Base-by-base conservation (phyloP, 2,329 filamentous ascomycete genomes). In the Aspergillus eucalypticola region DNA sequence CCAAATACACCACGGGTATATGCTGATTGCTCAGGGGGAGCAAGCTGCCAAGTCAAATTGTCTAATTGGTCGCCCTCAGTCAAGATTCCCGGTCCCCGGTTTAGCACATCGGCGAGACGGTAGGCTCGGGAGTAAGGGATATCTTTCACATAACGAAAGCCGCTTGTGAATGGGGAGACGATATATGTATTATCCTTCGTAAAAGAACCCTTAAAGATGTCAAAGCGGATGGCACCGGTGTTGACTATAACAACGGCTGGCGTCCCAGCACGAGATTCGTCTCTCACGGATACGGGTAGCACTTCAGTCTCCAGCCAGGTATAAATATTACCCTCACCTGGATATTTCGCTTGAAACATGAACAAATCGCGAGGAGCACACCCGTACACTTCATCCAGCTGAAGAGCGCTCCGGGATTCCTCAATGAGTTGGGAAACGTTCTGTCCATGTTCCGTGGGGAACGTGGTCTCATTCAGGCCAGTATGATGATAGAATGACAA, bases 181-280 rank as follows among this genome's bases (percentile, higher is more conserved):
- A 94, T 88, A 72, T 87, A 98, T 0, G 90, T 91, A 3, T 88
- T 89, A 73, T 99, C 95, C 41, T 87, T 86, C 0, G 95, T 98
- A 71, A 98, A 98, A 0, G 88, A 82, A 0, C 95, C 95, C 74
- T 94, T 87, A 82, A 97, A 96, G 62, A 99, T 90, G 74, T 99
- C 95, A 75, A 98, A 99, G 48, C 95, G 90, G 66, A 99, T 87
- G 3, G 90, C 91, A 25, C 95, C 95, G 0, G 91, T 96, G 76
- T 99, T 99, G 58, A 90, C 82, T 54, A 98, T 86, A 29, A 89
- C 87, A 10, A 98, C 78, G 3, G 71, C 68, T 8, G 92, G 83
- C 42, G 84, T 82, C 58, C 87, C 82, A 23, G 83, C 80, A 3
- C 88, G 82, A 32, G 82, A 78, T 42, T 84, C 71, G 58, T 86